These are phyloP conservation scores for Solanum corneliomulleri DNA, from an alignment of 257 asterid genomes.

Conservation along the genomic window DNA sequence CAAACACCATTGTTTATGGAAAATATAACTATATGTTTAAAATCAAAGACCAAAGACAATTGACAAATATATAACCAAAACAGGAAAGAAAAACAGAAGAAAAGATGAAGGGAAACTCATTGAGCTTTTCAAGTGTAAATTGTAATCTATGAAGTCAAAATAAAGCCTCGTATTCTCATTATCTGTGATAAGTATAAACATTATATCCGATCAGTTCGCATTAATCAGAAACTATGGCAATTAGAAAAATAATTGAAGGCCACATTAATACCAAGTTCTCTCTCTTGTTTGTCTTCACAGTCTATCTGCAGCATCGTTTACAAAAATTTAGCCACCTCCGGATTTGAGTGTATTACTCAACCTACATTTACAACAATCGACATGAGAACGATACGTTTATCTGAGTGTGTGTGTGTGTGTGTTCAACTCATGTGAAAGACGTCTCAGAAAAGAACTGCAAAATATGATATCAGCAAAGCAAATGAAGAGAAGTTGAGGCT, in stretches of 20 bases:
- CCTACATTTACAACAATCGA: slow-evolving; percentile 25
- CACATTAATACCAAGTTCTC: slow-evolving; percentile 1
- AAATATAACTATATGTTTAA: not conserved
- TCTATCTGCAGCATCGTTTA: not conserved
- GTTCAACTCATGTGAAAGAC: not conserved
- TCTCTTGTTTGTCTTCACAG: not conserved
- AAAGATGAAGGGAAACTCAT: not conserved
- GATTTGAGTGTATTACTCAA: slow-evolving; percentile 77
- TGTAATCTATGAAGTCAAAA: not conserved
- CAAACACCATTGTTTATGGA: not conserved
- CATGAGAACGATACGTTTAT: not conserved
- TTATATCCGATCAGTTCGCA: slow-evolving; percentile 16
- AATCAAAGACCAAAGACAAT: not conserved
- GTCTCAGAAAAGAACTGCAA: not conserved
- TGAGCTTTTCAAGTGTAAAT: not conserved
- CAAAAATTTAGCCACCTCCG: slow-evolving; percentile 49
- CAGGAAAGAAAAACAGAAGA: not conserved
- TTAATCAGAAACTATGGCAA: slow-evolving; percentile 9
- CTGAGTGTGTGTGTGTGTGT: not conserved
- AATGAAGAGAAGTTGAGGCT: not conserved
- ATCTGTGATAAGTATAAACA: not conserved
- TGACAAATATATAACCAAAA: not conserved
- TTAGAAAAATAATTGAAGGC: slow-evolving; percentile 6
- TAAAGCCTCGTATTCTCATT: not conserved
- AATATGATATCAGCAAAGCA: not conserved